phyloP scores from a whole-genome alignment of 768 basidiomycete genomes.

The Phaeotremella fagi region DNA sequence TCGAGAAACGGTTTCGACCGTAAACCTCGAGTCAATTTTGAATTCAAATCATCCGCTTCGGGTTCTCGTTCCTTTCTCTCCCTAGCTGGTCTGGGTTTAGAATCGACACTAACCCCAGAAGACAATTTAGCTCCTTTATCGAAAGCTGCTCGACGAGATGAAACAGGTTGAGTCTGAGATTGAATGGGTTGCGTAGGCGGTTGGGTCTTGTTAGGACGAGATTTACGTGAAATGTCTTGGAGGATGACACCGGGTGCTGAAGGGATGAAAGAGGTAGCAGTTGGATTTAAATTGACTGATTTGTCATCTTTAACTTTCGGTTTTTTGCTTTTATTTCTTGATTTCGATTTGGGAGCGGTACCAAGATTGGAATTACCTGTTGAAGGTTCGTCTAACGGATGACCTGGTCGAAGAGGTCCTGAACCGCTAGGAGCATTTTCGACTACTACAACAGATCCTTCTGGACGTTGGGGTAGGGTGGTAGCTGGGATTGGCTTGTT shows the following conservation, averaged over 20 bases:
- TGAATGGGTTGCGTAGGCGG: neutral
- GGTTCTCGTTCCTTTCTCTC: conserved; percentile 19
- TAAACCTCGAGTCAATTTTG: conserved; percentile 35
- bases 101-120: neutral
- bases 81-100: neutral
- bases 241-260: neutral
- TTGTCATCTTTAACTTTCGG: neutral
- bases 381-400: neutral
- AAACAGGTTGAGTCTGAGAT: conserved; percentile 5
- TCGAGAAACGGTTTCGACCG: conserved; percentile 35
- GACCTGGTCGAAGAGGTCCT: neutral
- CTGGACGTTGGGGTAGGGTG: neutral
- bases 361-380: neutral
- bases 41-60: conserved; percentile 41
- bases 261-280: neutral
- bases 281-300: neutral
- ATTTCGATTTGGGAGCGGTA: neutral
- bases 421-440: neutral
- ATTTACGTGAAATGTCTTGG: too few species aligned
- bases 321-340: neutral
- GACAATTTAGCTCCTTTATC: conserved; percentile 29
- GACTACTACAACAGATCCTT: neutral
- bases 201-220: neutral
- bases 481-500: too few species aligned
- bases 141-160: conserved; percentile 30